These are phyloP conservation scores for Talaromyces rugulosus DNA, from an alignment of 2,329 filamentous ascomycete genomes.

Conservation along the genomic window DNA sequence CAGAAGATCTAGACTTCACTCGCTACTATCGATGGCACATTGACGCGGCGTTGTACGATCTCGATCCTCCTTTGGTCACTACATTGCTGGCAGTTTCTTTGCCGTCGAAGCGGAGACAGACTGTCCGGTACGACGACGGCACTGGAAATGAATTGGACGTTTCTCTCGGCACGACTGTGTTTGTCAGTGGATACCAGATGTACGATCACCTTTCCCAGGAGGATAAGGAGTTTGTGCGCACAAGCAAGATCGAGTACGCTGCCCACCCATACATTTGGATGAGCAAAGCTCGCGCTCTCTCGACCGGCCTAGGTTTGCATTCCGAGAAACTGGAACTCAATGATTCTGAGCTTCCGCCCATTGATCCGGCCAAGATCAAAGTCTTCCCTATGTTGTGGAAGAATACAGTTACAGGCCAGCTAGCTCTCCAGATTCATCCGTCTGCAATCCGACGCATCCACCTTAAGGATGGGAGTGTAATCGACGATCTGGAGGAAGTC, in stretches of 20 bases:
- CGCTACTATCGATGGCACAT: constrained; percentile 77
- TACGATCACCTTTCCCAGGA: constrained; percentile 61
- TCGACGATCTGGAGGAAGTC: constrained; percentile 65
- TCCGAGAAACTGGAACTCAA: constrained; percentile 63
- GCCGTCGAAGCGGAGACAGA: constrained; percentile 62
- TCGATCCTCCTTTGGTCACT: constrained; percentile 70
- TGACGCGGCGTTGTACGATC: constrained; percentile 70
- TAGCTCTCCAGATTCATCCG: constrained; percentile 71
- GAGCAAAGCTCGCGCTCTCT: constrained; percentile 61
- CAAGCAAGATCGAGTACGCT: constrained; percentile 68
- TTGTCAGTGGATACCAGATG: constrained; percentile 67
- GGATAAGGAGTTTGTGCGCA: constrained; percentile 64
- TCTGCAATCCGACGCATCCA: constrained; percentile 67
- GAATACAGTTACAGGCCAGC: constrained; percentile 65
- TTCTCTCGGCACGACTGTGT: constrained; percentile 71
- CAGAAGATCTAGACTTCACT: constrained; percentile 55
- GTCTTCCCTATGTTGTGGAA: constrained; percentile 72
- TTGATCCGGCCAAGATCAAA: constrained; percentile 65
- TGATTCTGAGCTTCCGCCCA: constrained; percentile 56
- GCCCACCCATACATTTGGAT: constrained; percentile 82
- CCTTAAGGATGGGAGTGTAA: constrained; percentile 59
- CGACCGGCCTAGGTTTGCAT: constrained; percentile 67
- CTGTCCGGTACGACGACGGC: constrained; percentile 69
- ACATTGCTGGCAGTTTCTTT: constrained; percentile 70
- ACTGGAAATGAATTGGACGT: constrained; percentile 62